These are phyloP conservation scores for Eutrema japonicum DNA, from an alignment of 345 rosid genomes.

Conservation along the genomic window DNA sequence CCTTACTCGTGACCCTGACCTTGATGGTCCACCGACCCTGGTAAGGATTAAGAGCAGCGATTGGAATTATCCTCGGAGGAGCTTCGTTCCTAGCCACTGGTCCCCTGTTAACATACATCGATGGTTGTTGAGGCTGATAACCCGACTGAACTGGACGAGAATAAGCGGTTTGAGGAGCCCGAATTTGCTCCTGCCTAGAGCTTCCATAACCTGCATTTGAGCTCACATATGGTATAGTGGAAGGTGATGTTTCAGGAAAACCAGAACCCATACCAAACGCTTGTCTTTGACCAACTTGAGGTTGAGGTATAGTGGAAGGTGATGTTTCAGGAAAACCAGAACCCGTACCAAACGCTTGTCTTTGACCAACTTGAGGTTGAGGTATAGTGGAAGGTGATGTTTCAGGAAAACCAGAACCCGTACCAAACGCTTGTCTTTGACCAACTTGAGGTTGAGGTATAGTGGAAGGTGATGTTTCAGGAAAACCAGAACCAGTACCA, in stretches of 20 bases:
- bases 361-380: constrained; percentile 43
- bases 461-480: constrained; percentile 11
- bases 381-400: constrained; percentile 7
- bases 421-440: constrained; percentile 47
- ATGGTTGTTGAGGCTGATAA: constrained; percentile 62
- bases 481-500: constrained; percentile 41
- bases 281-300: constrained; percentile 44
- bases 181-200: constrained; percentile 51
- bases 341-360: constrained; percentile 47
- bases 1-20: constrained; percentile 88
- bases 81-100: constrained; percentile 76
- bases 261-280: constrained; percentile 46
- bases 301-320: constrained; percentile 33
- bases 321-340: not conserved
- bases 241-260: constrained; percentile 43
- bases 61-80: constrained; percentile 71
- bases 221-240: constrained; percentile 42
- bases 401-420: constrained; percentile 42
- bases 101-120: constrained; percentile 70
- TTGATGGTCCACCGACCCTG: constrained; percentile 88
- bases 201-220: constrained; percentile 48
- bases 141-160: constrained; percentile 45
- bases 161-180: constrained; percentile 45
- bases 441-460: constrained; percentile 43
- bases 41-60: constrained; percentile 87